phyloP scores from a whole-genome alignment of 305 asterid genomes.

The Fraxinus velutina region DNA sequence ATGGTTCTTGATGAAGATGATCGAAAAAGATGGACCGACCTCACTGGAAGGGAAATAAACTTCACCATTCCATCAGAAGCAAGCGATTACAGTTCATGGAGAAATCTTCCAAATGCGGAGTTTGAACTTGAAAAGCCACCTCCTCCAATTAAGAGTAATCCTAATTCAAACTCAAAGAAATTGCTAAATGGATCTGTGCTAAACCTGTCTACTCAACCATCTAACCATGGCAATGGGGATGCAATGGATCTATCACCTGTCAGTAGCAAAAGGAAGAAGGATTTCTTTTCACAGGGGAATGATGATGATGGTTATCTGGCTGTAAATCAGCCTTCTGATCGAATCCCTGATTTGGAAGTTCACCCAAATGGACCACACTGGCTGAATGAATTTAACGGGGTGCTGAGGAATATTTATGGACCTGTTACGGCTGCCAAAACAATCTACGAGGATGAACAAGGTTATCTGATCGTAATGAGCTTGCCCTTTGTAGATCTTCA shows the following conservation, averaged over 20 bases:
- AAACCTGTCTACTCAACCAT: conserved; percentile 55
- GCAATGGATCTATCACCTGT: conserved; percentile 47
- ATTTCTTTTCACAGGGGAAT: conserved; percentile 47
- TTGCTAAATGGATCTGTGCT: conserved; percentile 56
- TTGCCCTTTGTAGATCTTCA: conserved; percentile 82
- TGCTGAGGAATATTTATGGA: conserved; percentile 63
- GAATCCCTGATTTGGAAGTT: conserved; percentile 53
- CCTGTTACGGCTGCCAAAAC: conserved; percentile 87
- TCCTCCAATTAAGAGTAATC: conserved; percentile 38
- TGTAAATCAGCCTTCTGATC: conserved; percentile 34
- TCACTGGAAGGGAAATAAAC: conserved; percentile 67
- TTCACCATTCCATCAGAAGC: conserved; percentile 69
- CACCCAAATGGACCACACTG: conserved; percentile 59
- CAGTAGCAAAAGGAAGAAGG: conserved; percentile 60
- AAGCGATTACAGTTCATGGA: conserved; percentile 73
- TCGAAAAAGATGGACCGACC: conserved; percentile 71
- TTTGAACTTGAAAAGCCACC: conserved; percentile 65
- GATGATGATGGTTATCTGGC: conserved; percentile 49
- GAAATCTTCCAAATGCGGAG: conserved; percentile 68
- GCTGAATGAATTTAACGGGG: conserved; percentile 71
- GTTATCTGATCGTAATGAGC: conserved; percentile 65
- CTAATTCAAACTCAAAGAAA: conserved; percentile 52
- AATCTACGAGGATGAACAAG: conserved; percentile 71
- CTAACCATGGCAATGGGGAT: conserved; percentile 53
- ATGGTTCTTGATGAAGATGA: conserved; percentile 59